Base-by-base conservation (phyloP, 1,284 basidiomycete genomes). In the Lentinula novae-zelandiae region DNA sequence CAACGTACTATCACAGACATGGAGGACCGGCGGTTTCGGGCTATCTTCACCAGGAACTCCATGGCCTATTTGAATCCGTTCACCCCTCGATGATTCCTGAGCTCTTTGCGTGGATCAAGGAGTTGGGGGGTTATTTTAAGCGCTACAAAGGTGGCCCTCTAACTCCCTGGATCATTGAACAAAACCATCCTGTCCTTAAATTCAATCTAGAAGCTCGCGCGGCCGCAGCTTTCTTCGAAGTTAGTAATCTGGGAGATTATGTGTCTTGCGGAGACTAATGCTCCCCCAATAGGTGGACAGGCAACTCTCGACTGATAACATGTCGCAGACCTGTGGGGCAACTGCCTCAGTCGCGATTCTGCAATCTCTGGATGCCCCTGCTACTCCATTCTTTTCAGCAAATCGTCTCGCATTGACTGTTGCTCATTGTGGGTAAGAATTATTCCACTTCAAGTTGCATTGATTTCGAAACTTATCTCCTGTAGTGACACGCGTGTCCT, bases 311-410 rank as follows among this genome's bases (percentile, higher is more conserved):
- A 80, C 70, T 66, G 87, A 83, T 72, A 80, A 76, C 64, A 80
- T 83, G 59, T 85, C 89, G 1, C 84, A 84, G 68, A 74, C 78
- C 53, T 89, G 85, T 63, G 96, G 96, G 3, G 94, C 95, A 17
- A 97, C 96, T 0, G 94, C 94, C 1, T 96, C 93, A 0, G 85
- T 98, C 1, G 92, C 88, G 0, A 80, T 98, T 48, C 77, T 98
- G 15, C 95, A 98, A 67, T 91, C 93, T 40, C 78, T 98, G 10
- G 86, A 92, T 68, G 81, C 84, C 9, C 87, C 87, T 4, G 79
- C 86, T 31, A 77, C 79, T 2, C 90, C 93, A 0, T 96, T 95
- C 75, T 96, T 92, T 71, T 78, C 86, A 9, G 83, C 93, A 1
- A 69, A 87, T 61, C 81, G 76, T 64, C 69, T 95, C 22, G 83